These are phyloP conservation scores for Pulchroboletus neoregius DNA, from an alignment of 1,284 basidiomycete species.

Conservation along the genomic window DNA sequence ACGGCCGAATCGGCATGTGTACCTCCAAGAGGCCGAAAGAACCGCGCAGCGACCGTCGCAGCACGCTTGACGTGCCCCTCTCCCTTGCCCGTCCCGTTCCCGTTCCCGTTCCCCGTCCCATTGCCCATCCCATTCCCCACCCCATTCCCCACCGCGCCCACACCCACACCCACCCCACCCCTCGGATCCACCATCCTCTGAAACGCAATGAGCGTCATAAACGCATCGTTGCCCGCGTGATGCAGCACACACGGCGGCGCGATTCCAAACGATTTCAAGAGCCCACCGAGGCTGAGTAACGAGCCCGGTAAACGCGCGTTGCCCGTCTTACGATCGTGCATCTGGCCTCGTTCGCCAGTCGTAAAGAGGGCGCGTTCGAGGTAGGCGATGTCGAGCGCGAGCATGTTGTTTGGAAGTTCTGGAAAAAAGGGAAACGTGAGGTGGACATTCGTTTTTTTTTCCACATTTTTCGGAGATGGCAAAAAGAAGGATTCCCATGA, in stretches of 20 bases:
- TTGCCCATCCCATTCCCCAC: not conserved
- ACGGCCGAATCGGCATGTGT: not conserved
- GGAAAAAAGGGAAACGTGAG: not conserved
- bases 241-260: slow-evolving; percentile 44
- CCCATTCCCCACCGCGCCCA: not conserved
- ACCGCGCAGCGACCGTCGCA: slow-evolving; percentile 15
- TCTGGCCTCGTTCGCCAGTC: slow-evolving; percentile 51
- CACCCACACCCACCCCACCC: too few relatives aligned
- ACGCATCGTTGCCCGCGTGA: slow-evolving; percentile 72
- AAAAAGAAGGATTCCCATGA: too few relatives aligned
- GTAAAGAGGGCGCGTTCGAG: slow-evolving; percentile 60
- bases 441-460: too few relatives aligned
- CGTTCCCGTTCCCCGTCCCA: not conserved
- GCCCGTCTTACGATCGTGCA: slow-evolving; percentile 55
- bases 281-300: slow-evolving; percentile 50
- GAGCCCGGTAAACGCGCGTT: slow-evolving; percentile 45
- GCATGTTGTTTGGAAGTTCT: slow-evolving; percentile 73
- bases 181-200: slow-evolving; percentile 59
- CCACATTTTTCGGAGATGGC: too few relatives aligned
- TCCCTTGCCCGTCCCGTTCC: not conserved
- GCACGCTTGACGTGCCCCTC: slow-evolving; percentile 8
- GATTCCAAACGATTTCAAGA: slow-evolving; percentile 50
- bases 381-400: slow-evolving; percentile 63
- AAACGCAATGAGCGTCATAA: slow-evolving; percentile 57
- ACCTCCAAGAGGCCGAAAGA: slow-evolving; percentile 16